Conservation (phyloP, 1,139 yeast species). For the Yamadazyma atlantica region DNA sequence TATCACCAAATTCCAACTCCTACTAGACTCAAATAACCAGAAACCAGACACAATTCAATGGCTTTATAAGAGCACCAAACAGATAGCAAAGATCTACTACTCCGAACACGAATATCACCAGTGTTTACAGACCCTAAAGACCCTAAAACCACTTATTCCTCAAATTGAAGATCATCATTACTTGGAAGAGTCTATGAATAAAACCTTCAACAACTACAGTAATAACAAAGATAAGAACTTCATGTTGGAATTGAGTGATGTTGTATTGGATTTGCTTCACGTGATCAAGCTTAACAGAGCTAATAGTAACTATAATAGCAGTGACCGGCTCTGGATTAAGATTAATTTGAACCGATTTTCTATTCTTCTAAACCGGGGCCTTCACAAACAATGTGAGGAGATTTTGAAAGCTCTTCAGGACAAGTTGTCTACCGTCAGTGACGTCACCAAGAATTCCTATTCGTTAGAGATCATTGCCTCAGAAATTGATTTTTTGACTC, state of each 20-base stretch:
- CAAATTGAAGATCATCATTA: slow-evolving; percentile 41
- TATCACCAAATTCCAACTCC: slow-evolving; percentile 26
- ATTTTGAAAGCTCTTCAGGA: slow-evolving; percentile 43
- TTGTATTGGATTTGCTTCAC: slow-evolving; percentile 24
- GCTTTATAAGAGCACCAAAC: slow-evolving; percentile 65
- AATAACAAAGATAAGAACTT: slow-evolving; percentile 27
- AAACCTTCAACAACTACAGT: slow-evolving; percentile 50
- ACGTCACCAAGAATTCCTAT: slow-evolving; percentile 44
- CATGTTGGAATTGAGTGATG: slow-evolving; percentile 28
- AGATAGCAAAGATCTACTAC: slow-evolving; percentile 57
- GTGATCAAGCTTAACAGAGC: slow-evolving; percentile 17
- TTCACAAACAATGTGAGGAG: slow-evolving; percentile 34
- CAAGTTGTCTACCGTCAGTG: slow-evolving; percentile 39
- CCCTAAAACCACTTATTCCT: slow-evolving; percentile 24
- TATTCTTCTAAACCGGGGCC: slow-evolving; percentile 39
- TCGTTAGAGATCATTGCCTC: slow-evolving; percentile 65
- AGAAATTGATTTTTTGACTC: slow-evolving; percentile 56
- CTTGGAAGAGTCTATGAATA: slow-evolving; percentile 61
- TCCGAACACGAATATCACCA: slow-evolving; percentile 30
- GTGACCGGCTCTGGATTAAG: slow-evolving; percentile 52
- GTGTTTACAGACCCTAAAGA: slow-evolving; percentile 30
- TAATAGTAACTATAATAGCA: slow-evolving; percentile 28
- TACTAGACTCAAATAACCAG: slow-evolving; percentile 12
- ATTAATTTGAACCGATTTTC: slow-evolving; percentile 54
- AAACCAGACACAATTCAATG: slow-evolving; percentile 31